phyloP scores from a whole-genome alignment of 768 basidiomycete genomes.

The Lentinus tigrinus region DNA sequence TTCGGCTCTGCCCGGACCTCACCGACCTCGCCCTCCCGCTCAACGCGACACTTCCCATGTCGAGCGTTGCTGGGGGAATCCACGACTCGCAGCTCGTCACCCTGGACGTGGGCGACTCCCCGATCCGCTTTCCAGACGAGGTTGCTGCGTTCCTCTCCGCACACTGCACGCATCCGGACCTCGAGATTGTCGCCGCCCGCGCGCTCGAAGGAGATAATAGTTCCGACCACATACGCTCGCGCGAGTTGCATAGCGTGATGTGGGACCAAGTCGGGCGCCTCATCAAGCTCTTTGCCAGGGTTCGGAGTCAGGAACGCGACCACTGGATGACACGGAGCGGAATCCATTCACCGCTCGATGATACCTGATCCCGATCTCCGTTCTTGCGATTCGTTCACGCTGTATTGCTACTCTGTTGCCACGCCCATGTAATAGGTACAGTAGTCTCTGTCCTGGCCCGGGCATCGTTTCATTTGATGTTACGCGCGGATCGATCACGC shows the following conservation, averaged over 20 bases:
- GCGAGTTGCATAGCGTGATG: conserved; percentile 5
- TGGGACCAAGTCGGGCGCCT: conserved; percentile 14
- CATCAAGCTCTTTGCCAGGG: conserved; percentile 5
- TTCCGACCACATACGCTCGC: conserved; percentile 6
- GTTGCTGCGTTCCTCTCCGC: conserved; percentile 16
- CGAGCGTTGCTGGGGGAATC: background rate
- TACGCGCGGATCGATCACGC: no score
- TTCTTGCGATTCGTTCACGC: no score
- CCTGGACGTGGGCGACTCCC: conserved; percentile 17
- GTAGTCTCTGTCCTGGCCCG: no score
- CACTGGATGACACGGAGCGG: background rate
- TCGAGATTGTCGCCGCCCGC: conserved; percentile 6
- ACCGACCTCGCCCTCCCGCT: conserved; percentile 12
- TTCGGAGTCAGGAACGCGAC: conserved; percentile 4
- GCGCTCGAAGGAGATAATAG: conserved; percentile 5
- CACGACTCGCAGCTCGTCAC: conserved; percentile 3
- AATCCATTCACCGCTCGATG: no score
- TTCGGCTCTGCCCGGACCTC: conserved; percentile 10
- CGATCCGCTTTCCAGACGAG: conserved; percentile 9
- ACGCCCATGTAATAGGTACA: no score
- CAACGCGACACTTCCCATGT: conserved; percentile 5
- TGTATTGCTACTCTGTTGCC: no score
- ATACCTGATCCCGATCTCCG: no score
- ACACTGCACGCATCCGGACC: conserved; percentile 11
- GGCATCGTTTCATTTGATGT: no score